Evolutionary conservation across 2,329 filamentous ascomycete genomes (phyloP).

Genomic region (Stromatinia cepivora): DNA sequence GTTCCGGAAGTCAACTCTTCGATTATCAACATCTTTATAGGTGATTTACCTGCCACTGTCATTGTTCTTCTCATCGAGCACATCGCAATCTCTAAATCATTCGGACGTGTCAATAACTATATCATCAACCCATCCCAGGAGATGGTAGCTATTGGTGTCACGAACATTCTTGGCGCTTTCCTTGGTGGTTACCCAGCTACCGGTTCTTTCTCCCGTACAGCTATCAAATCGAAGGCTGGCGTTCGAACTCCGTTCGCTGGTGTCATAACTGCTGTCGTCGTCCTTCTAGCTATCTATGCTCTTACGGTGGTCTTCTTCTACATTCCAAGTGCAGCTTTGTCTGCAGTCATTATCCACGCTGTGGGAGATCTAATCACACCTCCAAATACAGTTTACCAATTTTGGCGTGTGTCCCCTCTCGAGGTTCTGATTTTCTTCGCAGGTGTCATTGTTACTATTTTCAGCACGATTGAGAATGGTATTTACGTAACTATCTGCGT

Average conservation of each 20-base stretch:
- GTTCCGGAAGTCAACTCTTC: constrained; percentile 66
- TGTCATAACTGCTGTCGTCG: constrained; percentile 81
- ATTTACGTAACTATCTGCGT: constrained; percentile 83
- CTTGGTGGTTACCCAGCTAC: constrained; percentile 90
- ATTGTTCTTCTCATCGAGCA: constrained; percentile 97
- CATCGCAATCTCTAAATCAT: constrained; percentile 95
- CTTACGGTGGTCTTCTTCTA: constrained; percentile 90
- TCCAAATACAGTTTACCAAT: constrained; percentile 88
- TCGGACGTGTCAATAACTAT: constrained; percentile 95
- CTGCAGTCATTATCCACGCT: constrained; percentile 93
- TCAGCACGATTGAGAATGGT: constrained; percentile 84
- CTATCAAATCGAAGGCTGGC: constrained; percentile 96
- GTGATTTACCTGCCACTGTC: constrained; percentile 77
- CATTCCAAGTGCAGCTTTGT: constrained; percentile 77
- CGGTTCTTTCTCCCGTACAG: constrained; percentile 92
- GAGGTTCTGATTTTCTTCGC: constrained; percentile 92
- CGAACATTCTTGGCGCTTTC: constrained; percentile 88
- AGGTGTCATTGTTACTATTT: constrained; percentile 87
- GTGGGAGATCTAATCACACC: constrained; percentile 90
- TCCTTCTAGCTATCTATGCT: constrained; percentile 87
- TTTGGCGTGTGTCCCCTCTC: constrained; percentile 89
- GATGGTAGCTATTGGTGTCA: constrained; percentile 88
- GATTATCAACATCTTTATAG: constrained; percentile 68
- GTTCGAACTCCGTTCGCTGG: constrained; percentile 89
- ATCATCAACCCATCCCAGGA: constrained; percentile 94